These are phyloP conservation scores for Mortierella sp. DNA, from an alignment of 371 early-diverging fungal species.

Conservation along the genomic window DNA sequence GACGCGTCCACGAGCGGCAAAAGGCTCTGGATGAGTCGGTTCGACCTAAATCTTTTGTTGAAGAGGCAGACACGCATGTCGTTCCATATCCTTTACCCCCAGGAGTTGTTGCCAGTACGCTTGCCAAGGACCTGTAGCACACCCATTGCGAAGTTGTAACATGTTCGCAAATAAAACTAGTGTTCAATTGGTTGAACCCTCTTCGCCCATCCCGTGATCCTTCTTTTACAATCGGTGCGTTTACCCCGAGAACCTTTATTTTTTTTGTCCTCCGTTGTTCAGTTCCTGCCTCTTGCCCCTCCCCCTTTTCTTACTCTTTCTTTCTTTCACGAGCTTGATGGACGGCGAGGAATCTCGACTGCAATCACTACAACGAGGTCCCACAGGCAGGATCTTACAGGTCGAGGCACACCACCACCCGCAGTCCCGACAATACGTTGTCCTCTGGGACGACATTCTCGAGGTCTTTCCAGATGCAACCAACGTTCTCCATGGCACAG, in stretches of 20 bases:
- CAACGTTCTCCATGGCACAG: background rate
- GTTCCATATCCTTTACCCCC: no score
- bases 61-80: no score
- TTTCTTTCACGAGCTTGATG: background rate
- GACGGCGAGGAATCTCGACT: background rate
- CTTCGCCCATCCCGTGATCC: no score
- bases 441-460: background rate
- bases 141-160: no score
- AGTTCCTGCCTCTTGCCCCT: background rate
- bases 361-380: background rate
- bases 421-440: background rate
- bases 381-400: background rate
- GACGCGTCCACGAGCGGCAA: no score
- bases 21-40: no score
- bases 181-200: no score
- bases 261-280: background rate
- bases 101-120: no score
- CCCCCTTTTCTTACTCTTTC: background rate
- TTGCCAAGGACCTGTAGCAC: no score
- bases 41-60: no score
- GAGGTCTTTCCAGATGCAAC: background rate
- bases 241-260: background rate
- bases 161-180: no score
- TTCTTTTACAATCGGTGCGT: no score
- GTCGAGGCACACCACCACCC: background rate